Evolutionary conservation across 768 basidiomycete species (phyloP).

Genomic region (Pholiota molesta): DNA sequence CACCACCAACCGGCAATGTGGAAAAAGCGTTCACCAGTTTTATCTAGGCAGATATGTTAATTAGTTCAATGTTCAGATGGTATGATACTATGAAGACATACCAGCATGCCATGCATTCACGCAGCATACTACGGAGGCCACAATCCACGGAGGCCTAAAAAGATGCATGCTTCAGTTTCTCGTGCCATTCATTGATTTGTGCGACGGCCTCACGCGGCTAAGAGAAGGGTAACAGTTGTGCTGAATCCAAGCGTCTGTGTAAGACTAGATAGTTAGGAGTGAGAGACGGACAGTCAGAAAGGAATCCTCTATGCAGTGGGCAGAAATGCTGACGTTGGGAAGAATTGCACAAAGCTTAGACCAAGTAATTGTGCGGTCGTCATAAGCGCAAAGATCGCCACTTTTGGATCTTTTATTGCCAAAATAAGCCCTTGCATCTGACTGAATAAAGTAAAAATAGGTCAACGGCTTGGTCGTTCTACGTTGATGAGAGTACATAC

Average conservation of each 20-base stretch:
- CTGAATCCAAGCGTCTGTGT: conserved; percentile 63
- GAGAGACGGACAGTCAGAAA: background rate
- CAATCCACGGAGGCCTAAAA: conserved; percentile 64
- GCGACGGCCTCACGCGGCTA: conserved; percentile 53
- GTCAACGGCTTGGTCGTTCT: too few species aligned
- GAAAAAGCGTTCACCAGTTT: conserved; percentile 67
- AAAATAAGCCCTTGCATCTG: conserved; percentile 53
- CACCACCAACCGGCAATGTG: conserved; percentile 62
- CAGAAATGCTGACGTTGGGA: conserved; percentile 42
- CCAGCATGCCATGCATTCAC: conserved; percentile 58
- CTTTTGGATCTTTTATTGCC: conserved; percentile 59
- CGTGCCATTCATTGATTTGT: background rate
- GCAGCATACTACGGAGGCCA: conserved; percentile 50
- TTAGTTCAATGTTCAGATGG: too few species aligned
- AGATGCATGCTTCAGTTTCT: background rate
- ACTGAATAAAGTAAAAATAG: conserved; percentile 29
- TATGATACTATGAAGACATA: conserved; percentile 3
- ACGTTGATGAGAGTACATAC: conserved; percentile 34
- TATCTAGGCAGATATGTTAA: conserved; percentile 35
- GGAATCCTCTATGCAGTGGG: background rate
- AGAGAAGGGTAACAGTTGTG: conserved; percentile 60
- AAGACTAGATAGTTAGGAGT: conserved; percentile 37
- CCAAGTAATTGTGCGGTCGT: conserved; percentile 53
- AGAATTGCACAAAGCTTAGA: conserved; percentile 65
- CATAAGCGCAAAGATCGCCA: conserved; percentile 57